A percentile compares a stretch with the other conserved stretches of the same genome.
Conservation (phyloP, 2,329 filamentous ascomycete genomes). For the Penicillium janthinellum region DNA sequence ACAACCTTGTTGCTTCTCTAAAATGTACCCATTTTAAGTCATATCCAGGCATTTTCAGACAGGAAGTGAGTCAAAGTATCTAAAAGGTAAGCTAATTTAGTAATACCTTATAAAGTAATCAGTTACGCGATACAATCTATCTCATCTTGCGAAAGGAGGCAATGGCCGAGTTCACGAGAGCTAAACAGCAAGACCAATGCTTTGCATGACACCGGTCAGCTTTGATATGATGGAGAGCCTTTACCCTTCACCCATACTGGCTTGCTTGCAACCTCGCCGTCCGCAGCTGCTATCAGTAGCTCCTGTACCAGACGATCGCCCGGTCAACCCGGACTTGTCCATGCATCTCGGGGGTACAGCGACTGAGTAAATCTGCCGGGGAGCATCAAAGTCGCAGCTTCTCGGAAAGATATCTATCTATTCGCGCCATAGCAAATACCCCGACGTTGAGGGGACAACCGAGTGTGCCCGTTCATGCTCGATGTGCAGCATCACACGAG, state of each 20-base stretch:
- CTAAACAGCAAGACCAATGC: conserved; percentile 1
- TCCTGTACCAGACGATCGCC: background rate
- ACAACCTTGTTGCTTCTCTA: too few relatives aligned
- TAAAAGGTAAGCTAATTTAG: too few relatives aligned
- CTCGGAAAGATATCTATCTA: conserved; percentile 2
- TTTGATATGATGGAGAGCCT: background rate
- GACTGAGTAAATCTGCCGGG: background rate
- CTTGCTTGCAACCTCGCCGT: background rate
- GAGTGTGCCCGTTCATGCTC: background rate
- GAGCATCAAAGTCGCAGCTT: background rate
- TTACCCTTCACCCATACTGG: background rate
- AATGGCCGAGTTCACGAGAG: conserved; percentile 5
- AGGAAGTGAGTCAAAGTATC: too few relatives aligned
- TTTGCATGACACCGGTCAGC: conserved; percentile 6
- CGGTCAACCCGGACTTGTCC: background rate
- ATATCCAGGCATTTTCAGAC: too few relatives aligned
- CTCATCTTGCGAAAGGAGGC: background rate
- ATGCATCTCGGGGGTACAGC: background rate
- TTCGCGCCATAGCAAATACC: conserved; percentile 4
- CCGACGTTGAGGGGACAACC: conserved; percentile 24
- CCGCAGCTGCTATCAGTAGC: background rate
- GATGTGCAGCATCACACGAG: conserved; percentile 22
- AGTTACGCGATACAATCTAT: conserved; percentile 8
- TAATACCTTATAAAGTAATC: conserved; percentile 23
- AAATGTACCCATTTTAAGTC: too few relatives aligned